These are phyloP conservation scores for Erysiphe pulchra DNA, from an alignment of 2,329 filamentous ascomycete genomes.

Conservation along the genomic window DNA sequence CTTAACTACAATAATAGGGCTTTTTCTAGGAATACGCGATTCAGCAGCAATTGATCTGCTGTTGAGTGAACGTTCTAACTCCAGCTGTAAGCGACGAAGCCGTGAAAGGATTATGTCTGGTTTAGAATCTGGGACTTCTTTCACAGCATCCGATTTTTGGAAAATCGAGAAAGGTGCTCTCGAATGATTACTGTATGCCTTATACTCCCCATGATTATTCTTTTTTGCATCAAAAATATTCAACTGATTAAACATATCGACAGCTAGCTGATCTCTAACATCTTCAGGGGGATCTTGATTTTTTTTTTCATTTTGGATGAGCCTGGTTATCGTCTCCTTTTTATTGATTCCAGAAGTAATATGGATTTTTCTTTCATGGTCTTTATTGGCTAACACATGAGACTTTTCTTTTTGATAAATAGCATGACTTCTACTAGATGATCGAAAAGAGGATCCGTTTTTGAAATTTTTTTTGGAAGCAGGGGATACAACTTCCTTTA, in stretches of 20 bases:
- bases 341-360: not conserved
- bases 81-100: conserved; percentile 28
- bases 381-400: not conserved
- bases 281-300: not conserved
- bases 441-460: conserved; percentile 16
- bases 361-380: not conserved
- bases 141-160: conserved; percentile 24
- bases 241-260: conserved; percentile 10
- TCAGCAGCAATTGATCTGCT: conserved; percentile 35
- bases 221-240: conserved; percentile 5
- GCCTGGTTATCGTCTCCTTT: not conserved
- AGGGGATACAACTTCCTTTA: conserved; percentile 4
- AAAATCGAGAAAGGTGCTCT: conserved; percentile 19
- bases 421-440: conserved; percentile 36
- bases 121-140: conserved; percentile 24
- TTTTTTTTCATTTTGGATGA: not conserved
- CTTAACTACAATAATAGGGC: conserved; percentile 43
- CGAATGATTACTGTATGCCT: conserved; percentile 17
- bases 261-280: conserved; percentile 11
- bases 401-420: conserved; percentile 34
- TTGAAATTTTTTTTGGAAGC: conserved; percentile 1
- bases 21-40: conserved; percentile 24
- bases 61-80: conserved; percentile 36
- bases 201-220: conserved; percentile 1
- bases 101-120: conserved; percentile 31